A percentile compares a stretch with the other conserved stretches of the same genome.
Evolutionary conservation across 1,284 basidiomycete species (phyloP).

Genomic region (Tylopilus orsonianus): DNA sequence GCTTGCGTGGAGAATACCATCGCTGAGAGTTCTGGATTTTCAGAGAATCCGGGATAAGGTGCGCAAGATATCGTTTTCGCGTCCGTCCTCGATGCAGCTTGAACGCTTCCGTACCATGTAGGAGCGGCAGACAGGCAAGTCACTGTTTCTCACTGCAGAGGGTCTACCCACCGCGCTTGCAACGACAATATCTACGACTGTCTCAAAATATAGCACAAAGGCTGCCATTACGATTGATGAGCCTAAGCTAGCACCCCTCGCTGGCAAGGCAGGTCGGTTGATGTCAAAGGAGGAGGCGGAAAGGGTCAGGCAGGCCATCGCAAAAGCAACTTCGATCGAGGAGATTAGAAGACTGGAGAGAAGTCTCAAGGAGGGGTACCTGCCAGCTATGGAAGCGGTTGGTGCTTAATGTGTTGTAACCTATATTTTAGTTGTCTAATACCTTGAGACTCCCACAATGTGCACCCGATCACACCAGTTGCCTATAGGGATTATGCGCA

Average conservation of each 20-base stretch:
- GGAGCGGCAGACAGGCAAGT: slow-evolving; percentile 75
- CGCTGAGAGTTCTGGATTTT: slow-evolving; percentile 94
- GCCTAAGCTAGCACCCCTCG: slow-evolving; percentile 59
- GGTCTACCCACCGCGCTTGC: slow-evolving; percentile 81
- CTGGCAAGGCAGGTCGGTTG: slow-evolving; percentile 73
- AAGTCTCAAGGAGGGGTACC: slow-evolving; percentile 83
- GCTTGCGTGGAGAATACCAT: slow-evolving; percentile 81
- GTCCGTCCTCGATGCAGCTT: slow-evolving; percentile 25
- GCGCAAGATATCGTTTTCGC: slow-evolving; percentile 41
- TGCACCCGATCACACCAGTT: not conserved
- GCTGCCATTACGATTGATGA: slow-evolving; percentile 64
- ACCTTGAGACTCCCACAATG: slow-evolving; percentile 4
- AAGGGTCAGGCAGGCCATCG: slow-evolving; percentile 87
- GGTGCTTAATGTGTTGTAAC: slow-evolving; percentile 53
- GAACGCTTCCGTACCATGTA: slow-evolving; percentile 38
- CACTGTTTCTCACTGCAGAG: slow-evolving; percentile 76
- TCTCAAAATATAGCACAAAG: slow-evolving; percentile 65
- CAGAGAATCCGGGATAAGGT: slow-evolving; percentile 95
- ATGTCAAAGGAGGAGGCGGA: slow-evolving; percentile 94
- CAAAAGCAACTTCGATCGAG: slow-evolving; percentile 86
- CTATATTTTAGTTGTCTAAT: slow-evolving; percentile 28
- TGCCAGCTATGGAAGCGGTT: slow-evolving; percentile 74
- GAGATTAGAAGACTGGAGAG: slow-evolving; percentile 87
- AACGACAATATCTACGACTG: slow-evolving; percentile 70
- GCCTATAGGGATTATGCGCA: not conserved